Evolutionary conservation across 2,329 filamentous ascomycete species (phyloP), one percentile per base, ranked within the genome.

Genomic region (Cladosporium velox): DNA sequence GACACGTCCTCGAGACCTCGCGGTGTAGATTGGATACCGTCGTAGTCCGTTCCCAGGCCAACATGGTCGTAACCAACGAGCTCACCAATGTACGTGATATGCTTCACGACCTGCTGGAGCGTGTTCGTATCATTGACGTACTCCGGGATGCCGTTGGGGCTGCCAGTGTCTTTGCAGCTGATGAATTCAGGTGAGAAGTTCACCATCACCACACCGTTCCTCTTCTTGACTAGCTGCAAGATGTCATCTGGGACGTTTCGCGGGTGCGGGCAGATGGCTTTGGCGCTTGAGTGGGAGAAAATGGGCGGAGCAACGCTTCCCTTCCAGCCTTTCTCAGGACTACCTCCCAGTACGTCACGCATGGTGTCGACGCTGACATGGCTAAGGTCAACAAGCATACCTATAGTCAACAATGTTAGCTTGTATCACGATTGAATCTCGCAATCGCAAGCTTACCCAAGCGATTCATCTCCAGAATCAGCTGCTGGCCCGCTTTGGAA

Each of bases 381-480:
- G 7, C 91, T 86, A 41, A 97, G 83, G 75, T 97, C 94, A 49
- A 98, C 91, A n/a, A 97, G 88, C 89, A 97, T 93, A 28, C 94
- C 94, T 1, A 97, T 47, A 12, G 8, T 11, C 2, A n/a, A 47
- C 41, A 21, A 21, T 24, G n/a, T 47, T 21, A 47, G 41, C 41
- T 21, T 11, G n/a, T 21, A 11, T 47, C 14, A 15, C 18, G 10
- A 24, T 24, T 0, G 3, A 47, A 47, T 12, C 12, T 21, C 1
- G n/a, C 8, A 4, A 21, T 11, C 41, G n/a, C 1, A 8, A 47
- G n/a, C 89, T 97, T 93, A 30, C 94, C 94, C 1, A 97, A 82
- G 3, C 94, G 87, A 77, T 97, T 98, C 93, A 98, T 97, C 81
- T 98, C 94, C 41, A 83, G 83, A 54, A 98, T 83, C 0, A 97